Evolutionary conservation across 2,329 filamentous ascomycete genomes (phyloP).

Genomic region (Aspergillus tubingensis): DNA sequence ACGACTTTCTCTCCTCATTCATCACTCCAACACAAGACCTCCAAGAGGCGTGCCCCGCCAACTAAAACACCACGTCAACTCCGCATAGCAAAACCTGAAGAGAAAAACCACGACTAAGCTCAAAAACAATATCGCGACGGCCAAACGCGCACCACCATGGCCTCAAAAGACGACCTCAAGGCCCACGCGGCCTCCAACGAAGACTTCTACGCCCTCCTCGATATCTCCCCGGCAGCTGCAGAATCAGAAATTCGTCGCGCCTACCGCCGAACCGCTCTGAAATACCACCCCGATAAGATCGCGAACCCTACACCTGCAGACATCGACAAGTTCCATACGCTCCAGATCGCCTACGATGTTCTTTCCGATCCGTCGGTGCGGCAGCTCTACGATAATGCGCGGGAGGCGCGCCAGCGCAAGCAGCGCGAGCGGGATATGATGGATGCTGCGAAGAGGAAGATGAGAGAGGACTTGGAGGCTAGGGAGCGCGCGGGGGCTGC

Average conservation of each 20-base stretch:
- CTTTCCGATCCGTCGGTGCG: conserved; percentile 71
- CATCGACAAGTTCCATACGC: conserved; percentile 77
- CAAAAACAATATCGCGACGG: neutral
- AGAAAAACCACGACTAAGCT: no score
- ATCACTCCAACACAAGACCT: neutral
- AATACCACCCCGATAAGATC: conserved; percentile 92
- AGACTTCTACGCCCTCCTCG: conserved; percentile 78
- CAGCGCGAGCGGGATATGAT: conserved; percentile 72
- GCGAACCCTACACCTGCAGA: conserved; percentile 66
- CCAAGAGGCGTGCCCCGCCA: neutral
- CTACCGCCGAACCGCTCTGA: conserved; percentile 82
- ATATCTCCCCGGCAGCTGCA: conserved; percentile 63
- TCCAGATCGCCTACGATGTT: conserved; percentile 84
- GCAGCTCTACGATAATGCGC: conserved; percentile 74
- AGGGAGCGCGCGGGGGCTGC: conserved; percentile 61
- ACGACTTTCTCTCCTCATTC: neutral
- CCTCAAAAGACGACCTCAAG: conserved; percentile 48
- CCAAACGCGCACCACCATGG: conserved; percentile 26
- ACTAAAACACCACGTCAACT: neutral
- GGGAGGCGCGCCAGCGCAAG: conserved; percentile 70
- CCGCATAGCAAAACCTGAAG: neutral
- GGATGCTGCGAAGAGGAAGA: conserved; percentile 69
- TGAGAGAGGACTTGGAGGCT: conserved; percentile 84
- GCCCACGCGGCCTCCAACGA: conserved; percentile 62
- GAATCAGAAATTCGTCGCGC: conserved; percentile 78